Evolutionary conservation across 495 filamentous ascomycete species (phyloP), one percentile per base, ranked within the genome.

Genomic region (Talaromyces stipitatus): DNA sequence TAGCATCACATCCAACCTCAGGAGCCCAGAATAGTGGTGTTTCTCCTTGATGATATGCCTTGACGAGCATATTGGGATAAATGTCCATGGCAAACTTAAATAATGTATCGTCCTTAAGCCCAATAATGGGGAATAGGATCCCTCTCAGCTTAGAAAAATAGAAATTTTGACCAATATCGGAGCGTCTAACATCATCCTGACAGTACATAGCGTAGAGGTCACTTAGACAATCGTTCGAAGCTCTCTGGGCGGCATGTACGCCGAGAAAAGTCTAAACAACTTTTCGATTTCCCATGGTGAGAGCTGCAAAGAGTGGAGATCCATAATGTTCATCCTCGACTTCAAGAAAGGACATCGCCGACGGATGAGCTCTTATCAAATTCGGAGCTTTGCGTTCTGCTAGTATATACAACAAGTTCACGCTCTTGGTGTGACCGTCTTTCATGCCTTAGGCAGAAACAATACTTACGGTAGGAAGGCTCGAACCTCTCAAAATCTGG

Each of bases 351-450:
- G 58, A 58, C 10, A 66, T 47, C 0, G 43, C 30, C 45, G 52
- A 30, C 27, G 64, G 55, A 55, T 60, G 56, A 18, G 59, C 56
- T 4, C 60, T 59, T 57, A 79, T 72, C 26, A 83, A 73, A 22
- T 66, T 61, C 1, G 73, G 29, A 12, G 67, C 55, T 43, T 72
- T 69, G 4, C 65, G 64, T 26, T 78, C 72, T 33, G 80, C 73
- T 24, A 78, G 60, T 8, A 84, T 69, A 36, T 82, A 82, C 18
- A 74, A 62, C 2, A 78, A 53, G 58, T 64, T 79, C 43, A 67
- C 66, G 45, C 59, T 56, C 32, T 36, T 2, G 12, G 1, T 36
- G 4, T 36, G 12, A 3, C 28, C 28, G 9, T 4, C 28, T 3
- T 29, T 3, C 28, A 29, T 29, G 28, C 28, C 28, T 29, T 9